Percentiles rank a stretch among this genome's conserved stretches.
Evolutionary conservation across 2,329 filamentous ascomycete genomes (phyloP).

Genomic region (Hypomyces rosellus): DNA sequence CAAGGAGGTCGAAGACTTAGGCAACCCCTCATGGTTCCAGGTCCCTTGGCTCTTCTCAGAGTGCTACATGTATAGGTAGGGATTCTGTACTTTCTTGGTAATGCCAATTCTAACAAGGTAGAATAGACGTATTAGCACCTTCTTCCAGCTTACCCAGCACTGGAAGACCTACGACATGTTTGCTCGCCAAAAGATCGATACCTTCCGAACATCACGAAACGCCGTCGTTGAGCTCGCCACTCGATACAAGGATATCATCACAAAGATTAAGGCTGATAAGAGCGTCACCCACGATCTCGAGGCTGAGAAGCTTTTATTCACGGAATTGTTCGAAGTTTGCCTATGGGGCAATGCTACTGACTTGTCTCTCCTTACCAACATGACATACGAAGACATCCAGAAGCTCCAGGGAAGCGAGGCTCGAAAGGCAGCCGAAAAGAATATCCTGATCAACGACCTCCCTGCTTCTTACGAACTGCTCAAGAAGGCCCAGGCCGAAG

Average conservation of each 20-base stretch:
- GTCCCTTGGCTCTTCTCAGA: constrained; percentile 86
- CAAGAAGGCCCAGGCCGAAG: constrained; percentile 55
- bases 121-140: constrained; percentile 64
- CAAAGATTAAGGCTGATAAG: constrained; percentile 53
- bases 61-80: constrained; percentile 83
- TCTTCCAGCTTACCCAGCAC: constrained; percentile 68
- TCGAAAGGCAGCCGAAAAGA: constrained; percentile 79
- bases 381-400: constrained; percentile 94
- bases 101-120: background rate
- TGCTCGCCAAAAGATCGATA: constrained; percentile 79
- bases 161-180: constrained; percentile 94
- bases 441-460: constrained; percentile 86
- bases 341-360: constrained; percentile 97
- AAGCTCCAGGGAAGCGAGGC: constrained; percentile 88
- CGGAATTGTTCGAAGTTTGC: constrained; percentile 93
- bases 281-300: constrained; percentile 51
- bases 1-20: constrained; percentile 69
- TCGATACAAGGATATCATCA: constrained; percentile 69
- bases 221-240: constrained; percentile 76
- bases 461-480: constrained; percentile 63
- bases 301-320: constrained; percentile 73
- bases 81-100: background rate
- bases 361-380: constrained; percentile 78
- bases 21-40: constrained; percentile 72
- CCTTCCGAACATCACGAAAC: constrained; percentile 84